Percentiles rank a stretch among this genome's conserved stretches.
phyloP scores from a whole-genome alignment of 805 yeast genomes.

The Ogataea corticis region DNA sequence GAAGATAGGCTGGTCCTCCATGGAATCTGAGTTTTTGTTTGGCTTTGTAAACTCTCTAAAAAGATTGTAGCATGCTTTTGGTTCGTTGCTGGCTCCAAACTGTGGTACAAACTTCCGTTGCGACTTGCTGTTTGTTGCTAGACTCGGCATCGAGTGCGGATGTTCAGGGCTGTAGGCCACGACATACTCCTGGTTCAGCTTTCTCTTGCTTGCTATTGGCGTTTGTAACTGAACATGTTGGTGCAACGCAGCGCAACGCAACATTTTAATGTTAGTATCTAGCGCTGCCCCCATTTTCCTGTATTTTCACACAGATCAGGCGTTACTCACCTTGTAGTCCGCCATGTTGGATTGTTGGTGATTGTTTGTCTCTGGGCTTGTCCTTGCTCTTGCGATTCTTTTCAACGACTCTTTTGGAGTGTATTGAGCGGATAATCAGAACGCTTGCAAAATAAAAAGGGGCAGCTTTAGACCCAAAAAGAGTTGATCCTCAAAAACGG shows the following conservation, averaged over 20 bases:
- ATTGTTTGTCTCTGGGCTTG: not conserved
- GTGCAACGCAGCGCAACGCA: conserved; percentile 8
- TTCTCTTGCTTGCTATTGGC: conserved; percentile 21
- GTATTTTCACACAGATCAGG: not conserved
- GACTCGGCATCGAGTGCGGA: conserved; percentile 22
- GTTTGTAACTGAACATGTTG: conserved; percentile 15
- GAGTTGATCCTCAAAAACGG: too few species aligned
- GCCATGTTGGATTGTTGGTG: conserved; percentile 9
- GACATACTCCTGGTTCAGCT: conserved; percentile 20
- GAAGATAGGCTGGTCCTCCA: conserved; percentile 9
- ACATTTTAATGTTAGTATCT: conserved; percentile 9
- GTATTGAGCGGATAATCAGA: too few species aligned
- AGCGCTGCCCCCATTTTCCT: conserved; percentile 12
- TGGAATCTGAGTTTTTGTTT: conserved; percentile 11
- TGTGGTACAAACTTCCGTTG: conserved; percentile 17
- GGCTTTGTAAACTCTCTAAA: conserved; percentile 17
- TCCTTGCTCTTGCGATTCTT: not conserved
- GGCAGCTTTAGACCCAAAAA: too few species aligned
- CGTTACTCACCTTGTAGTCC: conserved; percentile 18
- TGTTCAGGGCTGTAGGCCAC: conserved; percentile 23
- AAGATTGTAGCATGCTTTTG: conserved; percentile 18
- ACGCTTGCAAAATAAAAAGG: too few species aligned
- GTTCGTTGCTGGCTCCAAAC: conserved; percentile 13
- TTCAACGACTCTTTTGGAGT: too few species aligned
- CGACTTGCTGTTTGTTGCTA: conserved; percentile 15